Conservation (phyloP, 2,329 filamentous ascomycete genomes). For the Calonectria ilicicola region DNA sequence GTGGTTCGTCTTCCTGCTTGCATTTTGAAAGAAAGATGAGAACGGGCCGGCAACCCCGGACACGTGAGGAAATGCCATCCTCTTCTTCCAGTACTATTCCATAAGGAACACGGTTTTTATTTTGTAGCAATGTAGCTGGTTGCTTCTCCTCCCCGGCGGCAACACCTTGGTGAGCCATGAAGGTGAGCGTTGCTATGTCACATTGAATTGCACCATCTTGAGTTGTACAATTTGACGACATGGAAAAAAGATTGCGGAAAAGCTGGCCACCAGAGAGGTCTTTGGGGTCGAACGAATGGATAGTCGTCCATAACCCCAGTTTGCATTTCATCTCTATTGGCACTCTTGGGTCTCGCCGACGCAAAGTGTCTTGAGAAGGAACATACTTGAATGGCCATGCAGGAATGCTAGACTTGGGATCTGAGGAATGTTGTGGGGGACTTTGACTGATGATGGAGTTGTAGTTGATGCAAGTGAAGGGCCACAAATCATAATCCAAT, state of each 20-base stretch:
- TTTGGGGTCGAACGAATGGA: not conserved
- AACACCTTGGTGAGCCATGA: not conserved
- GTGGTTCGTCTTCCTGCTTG: not conserved
- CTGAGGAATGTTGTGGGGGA: too few species aligned
- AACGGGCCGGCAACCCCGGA: not conserved
- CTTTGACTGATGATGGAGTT: not conserved
- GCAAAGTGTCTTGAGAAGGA: not conserved
- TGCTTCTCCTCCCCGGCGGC: not conserved
- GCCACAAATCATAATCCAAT: not conserved
- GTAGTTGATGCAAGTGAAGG: not conserved
- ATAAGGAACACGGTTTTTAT: not conserved
- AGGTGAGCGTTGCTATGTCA: not conserved
- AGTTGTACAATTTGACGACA: not conserved
- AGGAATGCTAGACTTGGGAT: not conserved
- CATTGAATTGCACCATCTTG: not conserved
- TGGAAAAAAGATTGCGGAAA: not conserved
- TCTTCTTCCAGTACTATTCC: not conserved
- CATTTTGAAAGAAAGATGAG: not conserved
- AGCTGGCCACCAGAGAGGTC: not conserved
- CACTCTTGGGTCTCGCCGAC: too few species aligned
- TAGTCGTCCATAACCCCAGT: not conserved
- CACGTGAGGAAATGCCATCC: not conserved
- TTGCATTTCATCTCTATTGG: not conserved
- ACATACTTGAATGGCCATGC: not conserved
- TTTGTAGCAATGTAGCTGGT: not conserved